These are phyloP conservation scores for Alisma plantagoaquatica DNA, from an alignment of 106 monocot species.

Conservation along the genomic window DNA sequence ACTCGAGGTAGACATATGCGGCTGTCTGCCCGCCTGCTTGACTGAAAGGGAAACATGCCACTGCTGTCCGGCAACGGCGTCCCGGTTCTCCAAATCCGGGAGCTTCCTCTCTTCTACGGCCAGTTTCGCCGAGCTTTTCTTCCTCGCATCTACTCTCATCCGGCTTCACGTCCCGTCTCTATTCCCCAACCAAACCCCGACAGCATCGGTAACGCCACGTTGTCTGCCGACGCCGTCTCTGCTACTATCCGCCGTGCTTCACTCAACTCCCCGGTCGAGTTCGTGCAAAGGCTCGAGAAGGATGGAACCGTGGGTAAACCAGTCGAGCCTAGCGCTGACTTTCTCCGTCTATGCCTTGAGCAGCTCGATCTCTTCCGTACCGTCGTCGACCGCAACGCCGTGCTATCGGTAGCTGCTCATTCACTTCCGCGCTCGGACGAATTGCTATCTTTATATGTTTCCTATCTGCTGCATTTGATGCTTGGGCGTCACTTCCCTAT, in stretches of 20 bases:
- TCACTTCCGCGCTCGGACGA: background rate
- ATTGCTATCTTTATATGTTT: background rate
- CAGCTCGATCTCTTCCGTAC: slow-evolving; percentile 57
- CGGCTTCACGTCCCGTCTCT: no score
- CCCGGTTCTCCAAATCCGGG: no score
- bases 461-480: background rate
- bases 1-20: no score
- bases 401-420: slow-evolving; percentile 32
- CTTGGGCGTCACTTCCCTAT: background rate
- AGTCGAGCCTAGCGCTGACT: slow-evolving; percentile 45
- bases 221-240: slow-evolving; percentile 43
- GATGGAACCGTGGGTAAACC: slow-evolving; percentile 6
- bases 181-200: slow-evolving; percentile 7
- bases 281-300: slow-evolving; percentile 31
- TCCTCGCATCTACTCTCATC: no score
- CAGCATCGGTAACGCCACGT: slow-evolving; percentile 7
- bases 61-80: no score
- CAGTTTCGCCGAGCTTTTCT: no score
- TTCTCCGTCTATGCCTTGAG: slow-evolving; percentile 44
- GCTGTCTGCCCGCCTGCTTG: no score
- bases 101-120: no score
- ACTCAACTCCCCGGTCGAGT: slow-evolving; percentile 36
- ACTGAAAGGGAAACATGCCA: no score
- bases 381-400: slow-evolving; percentile 41
- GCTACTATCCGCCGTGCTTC: slow-evolving; percentile 43